Conservation (phyloP, 2,329 filamentous ascomycete genomes). For the Scedosporium apiospermum region DNA sequence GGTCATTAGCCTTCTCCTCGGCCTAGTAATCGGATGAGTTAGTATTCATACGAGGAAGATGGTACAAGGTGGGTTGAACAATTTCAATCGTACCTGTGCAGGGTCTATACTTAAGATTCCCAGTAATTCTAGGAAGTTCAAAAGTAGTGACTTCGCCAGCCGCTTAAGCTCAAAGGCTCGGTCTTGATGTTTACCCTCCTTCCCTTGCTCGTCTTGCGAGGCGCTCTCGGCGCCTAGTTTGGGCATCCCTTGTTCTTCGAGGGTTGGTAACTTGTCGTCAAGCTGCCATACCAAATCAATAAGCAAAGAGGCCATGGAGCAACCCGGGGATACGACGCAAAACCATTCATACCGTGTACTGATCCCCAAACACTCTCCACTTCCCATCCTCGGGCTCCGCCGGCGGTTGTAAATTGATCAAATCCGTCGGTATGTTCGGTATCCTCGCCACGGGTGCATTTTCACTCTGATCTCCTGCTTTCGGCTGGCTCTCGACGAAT, state of each 20-base stretch:
- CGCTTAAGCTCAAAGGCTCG: constrained; percentile 62
- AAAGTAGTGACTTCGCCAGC: constrained; percentile 71
- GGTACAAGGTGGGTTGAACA: not conserved
- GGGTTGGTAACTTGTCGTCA: constrained; percentile 52
- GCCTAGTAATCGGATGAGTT: constrained; percentile 33
- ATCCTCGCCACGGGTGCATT: not conserved
- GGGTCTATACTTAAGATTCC: constrained; percentile 63
- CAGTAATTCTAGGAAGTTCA: constrained; percentile 81
- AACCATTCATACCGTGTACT: constrained; percentile 39
- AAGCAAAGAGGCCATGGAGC: not conserved
- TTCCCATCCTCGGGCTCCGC: constrained; percentile 59
- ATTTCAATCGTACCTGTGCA: constrained; percentile 28
- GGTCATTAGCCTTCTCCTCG: constrained; percentile 63
- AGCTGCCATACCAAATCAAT: constrained; percentile 25
- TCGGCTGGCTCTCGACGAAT: not conserved
- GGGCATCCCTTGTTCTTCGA: constrained; percentile 61
- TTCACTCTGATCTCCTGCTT: not conserved
- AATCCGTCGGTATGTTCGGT: constrained; percentile 54
- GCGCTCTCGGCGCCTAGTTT: constrained; percentile 44
- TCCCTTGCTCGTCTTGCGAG: constrained; percentile 25
- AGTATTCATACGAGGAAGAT: constrained; percentile 5
- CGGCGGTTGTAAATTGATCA: constrained; percentile 74
- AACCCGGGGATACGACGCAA: not conserved
- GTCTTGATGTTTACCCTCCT: constrained; percentile 48
- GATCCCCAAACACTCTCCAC: constrained; percentile 66